Evolutionary conservation across 768 basidiomycete genomes (phyloP), one percentile per base, ranked within the genome.

Genomic region (Mycena belliarum): DNA sequence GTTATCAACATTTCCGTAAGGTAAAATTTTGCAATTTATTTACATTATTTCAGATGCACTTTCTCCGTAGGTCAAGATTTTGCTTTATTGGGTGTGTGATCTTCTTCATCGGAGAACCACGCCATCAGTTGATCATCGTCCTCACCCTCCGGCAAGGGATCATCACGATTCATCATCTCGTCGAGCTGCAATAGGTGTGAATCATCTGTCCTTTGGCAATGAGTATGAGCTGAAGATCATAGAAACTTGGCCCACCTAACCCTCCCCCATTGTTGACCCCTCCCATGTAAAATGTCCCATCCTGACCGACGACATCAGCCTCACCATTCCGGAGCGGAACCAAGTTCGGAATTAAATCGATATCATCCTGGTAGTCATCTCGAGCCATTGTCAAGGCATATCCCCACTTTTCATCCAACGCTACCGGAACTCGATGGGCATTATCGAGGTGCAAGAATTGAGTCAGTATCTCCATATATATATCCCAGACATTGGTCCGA

Each of bases 401-500:
- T 2, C 49, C 49, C 49, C 40, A 51, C 1, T 42, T 10, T 15
- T 18, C 38, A 51, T 42, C 49, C n/a, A 40, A 7, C 2, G 41
- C 25, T 6, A 18, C 12, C 1, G 49, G 49, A 6, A 41, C 24
- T 21, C 38, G 24, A 21, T 51, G 38, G 0, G 21, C 3, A 41
- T 40, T 29, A 20, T 51, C 49, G 11, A 42, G 40, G 8, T 41
- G 25, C 5, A 18, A 10, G 15, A 64, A 64, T 11, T 32, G 29
- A 6, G 29, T 11, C 5, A 61, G 25, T n/a, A 63, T 25, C 20
- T 48, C 23, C 18, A 26, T 18, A 29, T 67, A 64, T 1, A 62
- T 52, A 9, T 35, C 44, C 57, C 62, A 64, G 41, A 66, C 59
- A 37, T 48, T 64, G 2, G 24, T 32, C 11, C 50, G 47, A n/a